Evolutionary conservation across 2,329 filamentous ascomycete genomes (phyloP), one percentile per base, ranked within the genome.

Genomic region (Aureobasidium zeae): DNA sequence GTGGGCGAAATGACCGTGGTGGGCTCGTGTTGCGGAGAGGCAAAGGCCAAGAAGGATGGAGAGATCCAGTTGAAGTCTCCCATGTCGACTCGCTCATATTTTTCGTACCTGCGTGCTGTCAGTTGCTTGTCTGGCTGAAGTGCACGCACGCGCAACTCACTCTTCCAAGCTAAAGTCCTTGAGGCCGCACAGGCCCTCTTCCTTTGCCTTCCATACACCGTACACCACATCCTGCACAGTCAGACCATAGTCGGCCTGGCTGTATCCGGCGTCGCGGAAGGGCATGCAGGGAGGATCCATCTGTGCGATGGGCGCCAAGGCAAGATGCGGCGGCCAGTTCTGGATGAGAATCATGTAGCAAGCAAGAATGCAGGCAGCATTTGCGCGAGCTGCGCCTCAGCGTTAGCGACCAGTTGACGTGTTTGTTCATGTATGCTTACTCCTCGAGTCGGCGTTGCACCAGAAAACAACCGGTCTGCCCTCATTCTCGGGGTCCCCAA

Each of bases 41-140:
- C 91, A 62, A 98, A 96, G 16, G 91, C 91, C 39, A 98, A 76
- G 68, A 98, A 98, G 58, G 88, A 73, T 7, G 89, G 88, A 5
- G 88, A 94, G 47, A 98, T 77, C 91, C 91, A 98, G 76, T 98
- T 98, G 81, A 98, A 98, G 67, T 98, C 91, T 51, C 91, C 91
- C 71, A 95, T 87, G 62, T 98, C 91, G 15, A 98, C 91, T 47
- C 91, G 77, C 68, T 98, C 91, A 56, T 78, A 98, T 61, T 77
- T 83, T 67, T 98, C 91, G 62, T 98, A 98, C 49, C 75, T 79
- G 9, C 8, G 19, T 5, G 5, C 26, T 22, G 36, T 39, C n/a
- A 39, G 36, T 17, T 8, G 17, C 2, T 11, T n/a, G 9, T 21
- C 5, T 31, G 15, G 13, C 5, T 28, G 4, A 2, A n/a, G 9